Evolutionary conservation across 225 moss, liverwort and hornwort genomes (phyloP).

Genomic region (Rhytidiadelphus loreus): DNA sequence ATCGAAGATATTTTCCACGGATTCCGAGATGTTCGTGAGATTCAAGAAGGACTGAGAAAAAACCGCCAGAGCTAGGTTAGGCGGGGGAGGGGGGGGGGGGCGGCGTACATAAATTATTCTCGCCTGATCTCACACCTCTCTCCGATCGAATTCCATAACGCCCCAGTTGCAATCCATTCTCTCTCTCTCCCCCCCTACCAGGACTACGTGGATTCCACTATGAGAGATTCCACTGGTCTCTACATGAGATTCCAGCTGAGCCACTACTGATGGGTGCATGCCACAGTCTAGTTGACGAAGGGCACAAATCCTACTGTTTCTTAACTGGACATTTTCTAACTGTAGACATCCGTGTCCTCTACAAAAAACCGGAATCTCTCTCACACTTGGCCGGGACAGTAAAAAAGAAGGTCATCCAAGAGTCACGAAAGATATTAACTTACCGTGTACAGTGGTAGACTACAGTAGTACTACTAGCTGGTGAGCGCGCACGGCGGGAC

Average conservation of each 20-base stretch:
- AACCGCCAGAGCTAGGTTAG: neutral
- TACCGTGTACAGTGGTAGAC: no score
- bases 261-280: neutral
- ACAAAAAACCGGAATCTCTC: neutral
- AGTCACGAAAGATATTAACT: neutral
- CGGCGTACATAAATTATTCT: no score
- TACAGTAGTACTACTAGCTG: neutral
- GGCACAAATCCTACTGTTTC: neutral
- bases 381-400: no score
- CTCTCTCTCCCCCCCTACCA: no score
- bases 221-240: neutral
- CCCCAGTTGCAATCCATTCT: neutral
- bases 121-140: no score
- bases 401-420: neutral
- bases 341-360: neutral
- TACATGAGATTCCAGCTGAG: neutral
- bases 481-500: neutral
- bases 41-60: no score
- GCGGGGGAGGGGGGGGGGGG: no score
- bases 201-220: neutral
- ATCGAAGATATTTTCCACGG: no score
- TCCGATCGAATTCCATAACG: neutral
- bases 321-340: neutral
- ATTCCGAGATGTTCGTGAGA: no score
- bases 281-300: no score